Evolutionary conservation across 805 yeast genomes (phyloP).

Genomic region (Candida berthetii): DNA sequence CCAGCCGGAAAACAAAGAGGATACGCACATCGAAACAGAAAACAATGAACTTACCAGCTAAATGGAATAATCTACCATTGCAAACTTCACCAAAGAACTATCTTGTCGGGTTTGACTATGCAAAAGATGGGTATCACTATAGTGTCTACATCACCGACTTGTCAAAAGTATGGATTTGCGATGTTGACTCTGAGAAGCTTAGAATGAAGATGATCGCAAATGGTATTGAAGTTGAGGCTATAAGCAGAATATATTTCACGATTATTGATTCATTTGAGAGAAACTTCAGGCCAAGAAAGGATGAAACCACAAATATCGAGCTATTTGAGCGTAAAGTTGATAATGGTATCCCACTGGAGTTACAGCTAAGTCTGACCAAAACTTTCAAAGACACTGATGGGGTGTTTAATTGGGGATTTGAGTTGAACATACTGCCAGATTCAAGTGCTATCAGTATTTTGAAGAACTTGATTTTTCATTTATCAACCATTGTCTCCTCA

Average conservation of each 20-base stretch:
- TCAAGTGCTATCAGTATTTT: slow-evolving; percentile 15
- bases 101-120: slow-evolving; percentile 14
- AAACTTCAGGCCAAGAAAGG: slow-evolving; percentile 6
- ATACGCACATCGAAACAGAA: no score
- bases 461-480: slow-evolving; percentile 12
- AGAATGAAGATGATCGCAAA: slow-evolving; percentile 8
- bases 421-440: slow-evolving; percentile 13
- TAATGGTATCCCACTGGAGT: slow-evolving; percentile 12
- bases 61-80: background rate
- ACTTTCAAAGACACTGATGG: slow-evolving; percentile 1
- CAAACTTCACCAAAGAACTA: slow-evolving; percentile 5
- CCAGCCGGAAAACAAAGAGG: no score
- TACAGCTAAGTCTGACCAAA: slow-evolving; percentile 9
- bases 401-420: slow-evolving; percentile 17
- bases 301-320: slow-evolving; percentile 2
- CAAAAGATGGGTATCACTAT: slow-evolving; percentile 5
- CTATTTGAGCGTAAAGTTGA: slow-evolving; percentile 9
- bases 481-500: slow-evolving; percentile 14
- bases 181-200: slow-evolving; percentile 10
- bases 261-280: slow-evolving; percentile 9
- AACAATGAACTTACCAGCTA: slow-evolving; percentile 4
- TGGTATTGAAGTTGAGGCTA: slow-evolving; percentile 10
- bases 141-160: slow-evolving; percentile 16
- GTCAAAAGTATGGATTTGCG: slow-evolving; percentile 16
- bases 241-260: slow-evolving; percentile 6